These are phyloP conservation scores for Cardamine resedifolia DNA, from an alignment of 345 rosid genomes.

Conservation along the genomic window DNA sequence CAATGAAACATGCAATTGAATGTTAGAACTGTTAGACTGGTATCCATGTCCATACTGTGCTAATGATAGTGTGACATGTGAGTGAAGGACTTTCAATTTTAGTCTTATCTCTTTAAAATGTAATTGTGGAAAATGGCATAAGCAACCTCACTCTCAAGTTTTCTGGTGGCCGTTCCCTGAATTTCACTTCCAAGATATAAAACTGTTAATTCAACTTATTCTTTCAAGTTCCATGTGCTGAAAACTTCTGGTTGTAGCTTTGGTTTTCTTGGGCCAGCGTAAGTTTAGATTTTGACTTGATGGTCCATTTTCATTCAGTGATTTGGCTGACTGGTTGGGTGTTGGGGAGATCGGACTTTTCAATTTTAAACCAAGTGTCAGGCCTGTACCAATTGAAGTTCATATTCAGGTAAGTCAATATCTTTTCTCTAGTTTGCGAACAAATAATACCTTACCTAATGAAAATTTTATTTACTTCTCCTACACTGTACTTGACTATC, in stretches of 20 bases:
- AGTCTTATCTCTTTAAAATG: conserved; percentile 1
- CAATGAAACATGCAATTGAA: conserved; percentile 15
- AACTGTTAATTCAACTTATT: conserved; percentile 2
- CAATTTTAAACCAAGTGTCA: conserved; percentile 98
- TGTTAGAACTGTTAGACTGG: conserved; percentile 15
- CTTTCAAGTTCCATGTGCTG: conserved; percentile 4
- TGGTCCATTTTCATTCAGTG: conserved; percentile 46
- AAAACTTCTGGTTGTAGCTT: conserved; percentile 10
- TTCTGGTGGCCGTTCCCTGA: background rate
- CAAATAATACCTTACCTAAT: background rate
- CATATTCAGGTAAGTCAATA: conserved; percentile 85
- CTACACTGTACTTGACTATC: conserved; percentile 3
- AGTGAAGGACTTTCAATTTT: background rate
- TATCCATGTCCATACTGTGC: conserved; percentile 16
- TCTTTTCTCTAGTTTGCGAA: conserved; percentile 19
- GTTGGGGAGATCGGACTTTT: conserved; percentile 89
- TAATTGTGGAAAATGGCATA: background rate
- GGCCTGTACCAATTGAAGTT: conserved; percentile 99
- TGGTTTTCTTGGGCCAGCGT: background rate
- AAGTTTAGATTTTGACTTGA: conserved; percentile 15
- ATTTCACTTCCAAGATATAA: background rate
- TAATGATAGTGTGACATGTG: background rate
- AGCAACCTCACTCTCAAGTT: background rate
- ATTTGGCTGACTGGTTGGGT: conserved; percentile 99
- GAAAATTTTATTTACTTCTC: background rate